A percentile compares a stretch with the other conserved stretches of the same genome.
Evolutionary conservation across 2,329 filamentous ascomycete genomes (phyloP).

Genomic region (Talaromyces sp.): DNA sequence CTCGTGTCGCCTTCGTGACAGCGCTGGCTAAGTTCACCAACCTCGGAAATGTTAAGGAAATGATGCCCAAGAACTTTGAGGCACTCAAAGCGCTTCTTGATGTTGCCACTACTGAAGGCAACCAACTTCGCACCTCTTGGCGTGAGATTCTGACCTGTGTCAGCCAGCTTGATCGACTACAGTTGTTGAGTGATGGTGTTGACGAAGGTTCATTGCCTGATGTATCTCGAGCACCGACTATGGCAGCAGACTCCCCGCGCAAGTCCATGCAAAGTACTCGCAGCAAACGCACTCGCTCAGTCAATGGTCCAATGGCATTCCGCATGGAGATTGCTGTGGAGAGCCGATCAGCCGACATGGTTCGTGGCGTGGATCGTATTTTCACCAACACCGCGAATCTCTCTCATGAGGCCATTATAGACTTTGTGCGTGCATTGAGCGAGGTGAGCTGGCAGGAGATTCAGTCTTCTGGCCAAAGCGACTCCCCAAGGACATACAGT

Average conservation of each 20-base stretch:
- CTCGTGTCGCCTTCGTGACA: slow-evolving; percentile 90
- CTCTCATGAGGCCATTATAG: slow-evolving; percentile 89
- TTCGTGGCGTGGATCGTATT: slow-evolving; percentile 90
- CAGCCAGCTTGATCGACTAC: slow-evolving; percentile 91
- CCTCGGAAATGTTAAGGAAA: slow-evolving; percentile 91
- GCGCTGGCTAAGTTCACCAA: slow-evolving; percentile 93
- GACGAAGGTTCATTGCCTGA: slow-evolving; percentile 92
- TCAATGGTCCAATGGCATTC: slow-evolving; percentile 57
- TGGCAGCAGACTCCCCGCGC: slow-evolving; percentile 56
- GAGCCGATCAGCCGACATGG: slow-evolving; percentile 87
- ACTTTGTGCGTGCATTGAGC: slow-evolving; percentile 88
- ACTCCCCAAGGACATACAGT: slow-evolving; percentile 94
- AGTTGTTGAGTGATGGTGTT: slow-evolving; percentile 91
- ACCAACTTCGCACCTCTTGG: slow-evolving; percentile 87
- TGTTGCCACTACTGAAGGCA: slow-evolving; percentile 89
- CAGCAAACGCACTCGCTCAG: slow-evolving; percentile 47
- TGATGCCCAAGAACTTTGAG: slow-evolving; percentile 94
- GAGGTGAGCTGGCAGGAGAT: slow-evolving; percentile 99
- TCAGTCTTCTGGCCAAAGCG: slow-evolving; percentile 92
- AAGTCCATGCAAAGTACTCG: slow-evolving; percentile 65
- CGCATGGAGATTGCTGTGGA: slow-evolving; percentile 85
- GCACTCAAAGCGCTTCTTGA: slow-evolving; percentile 90
- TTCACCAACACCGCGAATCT: slow-evolving; percentile 96
- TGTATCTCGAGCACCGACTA: slow-evolving; percentile 77
- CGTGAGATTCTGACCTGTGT: slow-evolving; percentile 93